Conservation (phyloP, 768 basidiomycete species). For the Sporobolomyces pararoseus region DNA sequence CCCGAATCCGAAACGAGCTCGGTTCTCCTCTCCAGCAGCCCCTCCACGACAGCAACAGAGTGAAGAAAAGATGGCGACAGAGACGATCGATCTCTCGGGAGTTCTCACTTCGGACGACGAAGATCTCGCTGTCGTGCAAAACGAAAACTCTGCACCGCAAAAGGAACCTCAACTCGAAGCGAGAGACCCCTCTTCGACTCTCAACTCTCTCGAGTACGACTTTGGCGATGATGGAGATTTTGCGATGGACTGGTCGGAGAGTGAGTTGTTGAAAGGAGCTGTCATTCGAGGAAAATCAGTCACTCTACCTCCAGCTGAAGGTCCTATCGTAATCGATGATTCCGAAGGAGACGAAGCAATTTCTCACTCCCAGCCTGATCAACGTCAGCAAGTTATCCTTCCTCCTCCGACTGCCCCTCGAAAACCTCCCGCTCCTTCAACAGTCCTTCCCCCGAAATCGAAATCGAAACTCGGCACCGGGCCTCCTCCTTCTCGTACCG, state of each 20-base stretch:
- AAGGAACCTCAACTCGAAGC: neutral
- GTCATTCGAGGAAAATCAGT: conserved; percentile 9
- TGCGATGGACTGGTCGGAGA: conserved; percentile 24
- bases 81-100: conserved; percentile 24
- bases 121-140: neutral
- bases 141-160: no score
- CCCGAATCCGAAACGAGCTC: conserved; percentile 3
- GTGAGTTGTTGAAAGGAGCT: conserved; percentile 27
- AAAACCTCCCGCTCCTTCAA: neutral
- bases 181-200: neutral
- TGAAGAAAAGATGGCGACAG: neutral
- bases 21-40: neutral
- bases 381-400: no score
- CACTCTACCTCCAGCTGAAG: neutral
- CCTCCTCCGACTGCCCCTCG: neutral
- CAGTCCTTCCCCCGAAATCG: neutral
- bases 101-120: conserved; percentile 23
- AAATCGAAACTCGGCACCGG: neutral
- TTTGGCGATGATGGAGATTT: conserved; percentile 15
- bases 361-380: no score
- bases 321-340: no score
- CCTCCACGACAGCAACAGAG: neutral
- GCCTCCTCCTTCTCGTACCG: neutral
- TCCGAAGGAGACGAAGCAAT: no score
- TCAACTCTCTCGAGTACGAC: neutral